Percentiles rank a stretch among this genome's conserved stretches.
phyloP scores from a whole-genome alignment of 208 protist species.

The Wallacemonas sp. region DNA sequence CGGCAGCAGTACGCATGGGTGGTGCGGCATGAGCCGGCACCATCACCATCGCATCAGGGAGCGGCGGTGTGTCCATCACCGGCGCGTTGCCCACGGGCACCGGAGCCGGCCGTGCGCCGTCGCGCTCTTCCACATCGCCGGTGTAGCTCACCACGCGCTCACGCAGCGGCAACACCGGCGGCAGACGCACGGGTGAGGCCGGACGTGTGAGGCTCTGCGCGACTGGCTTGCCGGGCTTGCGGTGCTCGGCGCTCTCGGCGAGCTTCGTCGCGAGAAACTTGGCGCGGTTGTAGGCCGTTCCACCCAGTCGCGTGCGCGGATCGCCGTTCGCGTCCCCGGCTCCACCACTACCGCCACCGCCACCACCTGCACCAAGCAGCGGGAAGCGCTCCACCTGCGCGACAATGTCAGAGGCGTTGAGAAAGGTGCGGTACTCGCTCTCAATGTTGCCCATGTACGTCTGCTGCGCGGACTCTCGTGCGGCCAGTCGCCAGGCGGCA shows the following conservation, averaged over 20 bases:
- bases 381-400: conserved; percentile 36
- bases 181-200: background rate
- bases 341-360: no score
- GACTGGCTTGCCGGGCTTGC: conserved; percentile 7
- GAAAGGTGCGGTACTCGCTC: conserved; percentile 53
- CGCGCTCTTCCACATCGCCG: background rate
- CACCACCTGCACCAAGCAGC: conserved; percentile 8
- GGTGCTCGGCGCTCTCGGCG: conserved; percentile 49
- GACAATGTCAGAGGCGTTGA: conserved; percentile 43
- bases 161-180: background rate
- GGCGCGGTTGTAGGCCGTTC: conserved; percentile 9
- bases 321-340: no score
- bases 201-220: background rate
- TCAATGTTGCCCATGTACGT: conserved; percentile 39
- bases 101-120: background rate
- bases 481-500: conserved; percentile 48
- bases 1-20: background rate
- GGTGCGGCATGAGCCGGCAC: background rate
- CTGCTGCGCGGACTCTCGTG: conserved; percentile 32
- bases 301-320: background rate
- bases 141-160: background rate
- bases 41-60: background rate
- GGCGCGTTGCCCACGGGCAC: background rate
- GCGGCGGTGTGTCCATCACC: background rate
- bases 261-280: conserved; percentile 52